Evolutionary conservation across 192 early-diverging fungal genomes (phyloP).

Genomic region (Mortierella alpina): DNA sequence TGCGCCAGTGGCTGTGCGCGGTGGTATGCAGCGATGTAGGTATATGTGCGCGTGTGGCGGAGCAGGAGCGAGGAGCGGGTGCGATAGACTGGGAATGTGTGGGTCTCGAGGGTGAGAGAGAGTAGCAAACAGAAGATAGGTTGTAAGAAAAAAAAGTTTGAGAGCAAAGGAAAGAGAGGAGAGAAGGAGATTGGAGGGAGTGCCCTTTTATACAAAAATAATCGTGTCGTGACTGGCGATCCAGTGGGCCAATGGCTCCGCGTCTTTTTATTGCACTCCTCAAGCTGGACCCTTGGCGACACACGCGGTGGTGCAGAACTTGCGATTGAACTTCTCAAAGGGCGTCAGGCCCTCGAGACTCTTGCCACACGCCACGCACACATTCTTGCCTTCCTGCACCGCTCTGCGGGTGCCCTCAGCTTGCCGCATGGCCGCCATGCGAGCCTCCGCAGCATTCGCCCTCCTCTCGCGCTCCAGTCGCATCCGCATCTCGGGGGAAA

Average conservation of each 20-base stretch:
- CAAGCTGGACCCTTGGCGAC: slow-evolving; percentile 47
- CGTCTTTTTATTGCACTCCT: neutral
- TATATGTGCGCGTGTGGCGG: no score
- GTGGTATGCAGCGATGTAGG: no score
- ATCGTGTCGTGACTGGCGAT: neutral
- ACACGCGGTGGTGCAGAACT: slow-evolving; percentile 67
- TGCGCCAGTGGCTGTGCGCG: no score
- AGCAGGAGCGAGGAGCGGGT: no score
- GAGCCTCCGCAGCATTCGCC: slow-evolving; percentile 80
- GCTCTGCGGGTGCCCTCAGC: slow-evolving; percentile 23
- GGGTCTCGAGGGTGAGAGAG: neutral
- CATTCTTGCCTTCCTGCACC: slow-evolving; percentile 62
- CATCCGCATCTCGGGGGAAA: slow-evolving; percentile 75
- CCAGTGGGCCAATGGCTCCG: no score
- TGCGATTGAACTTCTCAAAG: slow-evolving; percentile 82
- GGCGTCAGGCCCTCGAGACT: slow-evolving; percentile 65
- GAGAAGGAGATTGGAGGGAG: neutral
- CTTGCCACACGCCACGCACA: slow-evolving; percentile 67
- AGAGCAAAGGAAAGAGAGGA: neutral
- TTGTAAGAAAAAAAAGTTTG: neutral
- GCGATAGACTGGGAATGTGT: no score
- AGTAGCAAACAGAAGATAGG: neutral
- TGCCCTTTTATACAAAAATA: neutral
- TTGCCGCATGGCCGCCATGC: slow-evolving; percentile 53
- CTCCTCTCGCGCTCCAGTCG: slow-evolving; percentile 83